Conservation (phyloP, 352 stramenopile genomes). For the Globisporangium spiculum region DNA sequence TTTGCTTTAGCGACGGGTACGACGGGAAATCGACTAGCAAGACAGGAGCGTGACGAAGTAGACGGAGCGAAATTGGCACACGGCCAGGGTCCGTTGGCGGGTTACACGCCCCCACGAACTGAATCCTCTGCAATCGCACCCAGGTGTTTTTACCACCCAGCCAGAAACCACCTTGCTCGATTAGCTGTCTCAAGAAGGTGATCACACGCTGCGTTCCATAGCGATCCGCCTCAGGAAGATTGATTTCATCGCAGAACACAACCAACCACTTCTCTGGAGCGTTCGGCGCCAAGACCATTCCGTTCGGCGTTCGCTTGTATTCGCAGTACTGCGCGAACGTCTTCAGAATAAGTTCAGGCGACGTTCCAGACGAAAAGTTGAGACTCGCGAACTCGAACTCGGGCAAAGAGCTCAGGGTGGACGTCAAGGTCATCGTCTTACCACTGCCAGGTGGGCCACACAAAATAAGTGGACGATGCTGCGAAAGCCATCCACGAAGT, state of each 20-base stretch:
- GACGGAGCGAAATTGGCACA: conserved; percentile 95
- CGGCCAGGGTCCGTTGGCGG: conserved; percentile 98
- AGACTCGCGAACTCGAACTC: conserved; percentile 98
- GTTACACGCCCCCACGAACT: conserved; percentile 99
- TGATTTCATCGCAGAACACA: conserved; percentile 99
- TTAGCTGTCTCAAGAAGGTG: conserved; percentile 98
- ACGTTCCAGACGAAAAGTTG: conserved; percentile 99
- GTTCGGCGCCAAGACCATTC: conserved; percentile 94
- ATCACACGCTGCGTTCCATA: conserved; percentile 99
- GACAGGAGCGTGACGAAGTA: conserved; percentile 98
- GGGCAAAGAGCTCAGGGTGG: conserved; percentile 95
- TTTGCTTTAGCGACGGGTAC: conserved; percentile 95
- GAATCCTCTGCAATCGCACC: conserved; percentile 91
- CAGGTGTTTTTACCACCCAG: conserved; percentile 86
- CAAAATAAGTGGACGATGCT: conserved; percentile 96
- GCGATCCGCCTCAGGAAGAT: conserved; percentile 96
- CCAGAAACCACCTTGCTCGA: conserved; percentile 95
- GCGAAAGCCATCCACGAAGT: conserved; percentile 95
- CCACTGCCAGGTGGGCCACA: conserved; percentile 98
- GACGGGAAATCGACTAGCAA: conserved; percentile 99
- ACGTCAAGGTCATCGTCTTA: conserved; percentile 99
- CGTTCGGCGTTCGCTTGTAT: conserved; percentile 96
- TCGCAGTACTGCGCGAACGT: conserved; percentile 99
- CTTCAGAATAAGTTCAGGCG: conserved; percentile 98
- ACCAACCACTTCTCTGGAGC: conserved; percentile 97